Percentiles rank a stretch among this genome's conserved stretches.
These are phyloP conservation scores for Boletus semigastroideus DNA, from an alignment of 1,284 basidiomycete genomes.

Conservation along the genomic window DNA sequence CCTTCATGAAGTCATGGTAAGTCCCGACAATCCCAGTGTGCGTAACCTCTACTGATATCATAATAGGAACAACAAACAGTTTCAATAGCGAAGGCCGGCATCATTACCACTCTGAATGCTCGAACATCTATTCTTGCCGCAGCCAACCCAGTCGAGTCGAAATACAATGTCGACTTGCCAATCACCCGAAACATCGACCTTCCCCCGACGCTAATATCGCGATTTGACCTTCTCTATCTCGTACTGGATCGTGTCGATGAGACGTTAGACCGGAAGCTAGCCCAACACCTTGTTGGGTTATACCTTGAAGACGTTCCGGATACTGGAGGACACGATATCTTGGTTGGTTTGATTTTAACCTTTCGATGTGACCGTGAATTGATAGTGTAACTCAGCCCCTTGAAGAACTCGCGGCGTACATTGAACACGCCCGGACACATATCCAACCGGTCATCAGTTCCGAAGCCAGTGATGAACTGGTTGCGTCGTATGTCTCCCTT, in stretches of 20 bases:
- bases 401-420: slow-evolving; percentile 90
- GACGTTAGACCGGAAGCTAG: slow-evolving; percentile 82
- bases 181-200: slow-evolving; percentile 90
- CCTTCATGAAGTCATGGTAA: slow-evolving; percentile 97
- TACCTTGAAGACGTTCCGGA: slow-evolving; percentile 89
- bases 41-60: slow-evolving; percentile 6
- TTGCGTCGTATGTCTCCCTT: slow-evolving; percentile 89
- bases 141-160: slow-evolving; percentile 95
- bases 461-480: slow-evolving; percentile 83
- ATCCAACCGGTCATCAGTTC: slow-evolving; percentile 90
- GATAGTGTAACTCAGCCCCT: slow-evolving; percentile 58
- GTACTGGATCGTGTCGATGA: slow-evolving; percentile 97
- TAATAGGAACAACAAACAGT: slow-evolving; percentile 96
- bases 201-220: slow-evolving; percentile 95
- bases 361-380: neutral
- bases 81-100: slow-evolving; percentile 99
- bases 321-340: slow-evolving; percentile 63
- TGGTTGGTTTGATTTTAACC: slow-evolving; percentile 52
- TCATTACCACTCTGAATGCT: slow-evolving; percentile 97
- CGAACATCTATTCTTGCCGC: slow-evolving; percentile 96
- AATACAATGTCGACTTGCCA: slow-evolving; percentile 89
- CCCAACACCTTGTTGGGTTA: slow-evolving; percentile 89
- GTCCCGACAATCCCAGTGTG: slow-evolving; percentile 20
- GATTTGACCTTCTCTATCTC: slow-evolving; percentile 97
- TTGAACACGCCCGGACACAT: slow-evolving; percentile 89